Percentiles rank a stretch among this genome's conserved stretches.
phyloP scores from a whole-genome alignment of 2,329 filamentous ascomycete species.

The Verticillium dahliae region DNA sequence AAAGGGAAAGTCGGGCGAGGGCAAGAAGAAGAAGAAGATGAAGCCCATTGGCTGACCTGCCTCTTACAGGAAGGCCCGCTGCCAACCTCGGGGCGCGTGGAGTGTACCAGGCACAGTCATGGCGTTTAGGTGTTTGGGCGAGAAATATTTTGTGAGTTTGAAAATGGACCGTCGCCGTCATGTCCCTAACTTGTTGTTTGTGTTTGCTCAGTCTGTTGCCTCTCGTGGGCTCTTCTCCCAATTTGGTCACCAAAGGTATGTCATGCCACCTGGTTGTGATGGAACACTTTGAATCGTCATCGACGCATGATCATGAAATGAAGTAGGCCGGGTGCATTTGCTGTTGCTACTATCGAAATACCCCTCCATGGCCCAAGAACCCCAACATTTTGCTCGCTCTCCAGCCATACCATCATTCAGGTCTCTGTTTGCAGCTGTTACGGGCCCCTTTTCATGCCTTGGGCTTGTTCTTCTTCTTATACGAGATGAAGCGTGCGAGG shows the following conservation, averaged over 20 bases:
- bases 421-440: background rate
- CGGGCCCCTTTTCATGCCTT: conserved; percentile 1
- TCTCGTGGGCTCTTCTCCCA: background rate
- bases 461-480: conserved; percentile 54
- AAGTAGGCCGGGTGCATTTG: background rate
- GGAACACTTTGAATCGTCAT: background rate
- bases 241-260: background rate
- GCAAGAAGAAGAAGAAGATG: conserved; percentile 53
- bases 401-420: background rate
- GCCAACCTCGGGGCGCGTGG: background rate
- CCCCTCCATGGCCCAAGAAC: background rate
- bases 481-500: conserved; percentile 53
- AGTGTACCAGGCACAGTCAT: background rate
- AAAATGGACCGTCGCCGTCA: conserved; percentile 7
- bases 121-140: background rate
- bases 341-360: background rate
- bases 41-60: conserved; percentile 50
- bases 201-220: background rate
- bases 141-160: conserved; percentile 9
- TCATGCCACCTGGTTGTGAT: background rate
- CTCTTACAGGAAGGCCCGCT: background rate
- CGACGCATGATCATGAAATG: background rate
- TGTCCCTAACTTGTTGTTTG: conserved; percentile 8
- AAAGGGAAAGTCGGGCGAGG: conserved; percentile 56
- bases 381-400: too few species aligned